These are phyloP conservation scores for Ochromonas danica DNA, from an alignment of 108 stramenopile genomes.

Conservation along the genomic window DNA sequence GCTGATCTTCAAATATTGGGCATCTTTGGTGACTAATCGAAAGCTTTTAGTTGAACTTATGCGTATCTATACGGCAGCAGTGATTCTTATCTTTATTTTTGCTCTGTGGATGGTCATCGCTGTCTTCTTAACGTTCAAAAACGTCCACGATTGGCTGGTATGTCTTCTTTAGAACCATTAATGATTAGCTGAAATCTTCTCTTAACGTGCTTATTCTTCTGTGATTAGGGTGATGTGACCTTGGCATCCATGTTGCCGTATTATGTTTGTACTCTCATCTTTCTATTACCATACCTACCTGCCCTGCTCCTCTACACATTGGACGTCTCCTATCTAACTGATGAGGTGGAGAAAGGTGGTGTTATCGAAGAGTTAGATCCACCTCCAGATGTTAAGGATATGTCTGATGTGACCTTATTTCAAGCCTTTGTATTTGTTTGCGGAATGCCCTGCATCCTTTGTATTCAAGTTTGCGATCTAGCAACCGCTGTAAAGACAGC, in stretches of 20 bases:
- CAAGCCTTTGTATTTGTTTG: not conserved
- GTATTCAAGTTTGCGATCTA: not conserved
- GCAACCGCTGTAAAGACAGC: not conserved
- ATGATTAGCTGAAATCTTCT: too few relatives aligned
- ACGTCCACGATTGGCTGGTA: not conserved
- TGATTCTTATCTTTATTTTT: not conserved
- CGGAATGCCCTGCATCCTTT: not conserved
- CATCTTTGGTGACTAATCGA: constrained; percentile 3
- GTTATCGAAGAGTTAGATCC: not conserved
- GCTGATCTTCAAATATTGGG: not conserved
- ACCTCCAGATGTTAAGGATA: not conserved
- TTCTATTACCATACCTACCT: not conserved
- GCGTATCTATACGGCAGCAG: not conserved
- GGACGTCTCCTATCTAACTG: not conserved
- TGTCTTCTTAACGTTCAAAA: not conserved
- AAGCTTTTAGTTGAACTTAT: not conserved
- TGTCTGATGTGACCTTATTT: constrained; percentile 9
- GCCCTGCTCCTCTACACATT: not conserved
- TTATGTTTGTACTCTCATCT: not conserved
- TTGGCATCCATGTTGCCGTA: constrained; percentile 1
- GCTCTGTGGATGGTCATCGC: not conserved
- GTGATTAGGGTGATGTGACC: not conserved
- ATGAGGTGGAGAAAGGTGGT: constrained; percentile 6
- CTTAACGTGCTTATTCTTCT: not conserved
- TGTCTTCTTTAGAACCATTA: too few relatives aligned